Evolutionary conservation across 1,284 basidiomycete genomes (phyloP), one percentile per base, ranked within the genome.

Genomic region (Pterula multifida): DNA sequence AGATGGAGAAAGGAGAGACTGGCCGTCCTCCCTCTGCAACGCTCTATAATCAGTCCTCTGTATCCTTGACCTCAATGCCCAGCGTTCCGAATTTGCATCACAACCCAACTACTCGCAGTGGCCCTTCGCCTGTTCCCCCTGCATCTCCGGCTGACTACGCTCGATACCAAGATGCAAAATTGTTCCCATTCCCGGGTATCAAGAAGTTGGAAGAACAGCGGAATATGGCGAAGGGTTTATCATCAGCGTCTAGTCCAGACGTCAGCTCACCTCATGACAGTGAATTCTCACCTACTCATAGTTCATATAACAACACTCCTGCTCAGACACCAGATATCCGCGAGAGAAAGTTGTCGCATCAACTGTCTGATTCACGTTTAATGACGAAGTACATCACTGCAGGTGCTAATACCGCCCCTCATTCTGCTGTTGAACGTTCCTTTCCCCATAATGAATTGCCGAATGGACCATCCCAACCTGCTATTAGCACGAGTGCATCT

Each of bases 171-270:
- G 81, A 87, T 58, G 73, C 83, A 25, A 94, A 94, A 62, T 70
- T 94, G 19, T 88, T 87, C 62, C 90, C 90, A 0, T 94, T 94
- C 72, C 90, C 90, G 3, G 89, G 86, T 26, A 83, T 92, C 58
- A 74, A 78, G 55, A 76, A 76, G 55, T 71, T 90, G 26, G 83
- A 90, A 61, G 82, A 85, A 59, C 78, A 84, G 58, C 73, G 79
- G 46, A 76, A 72, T 53, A 73, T 78, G 36, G 71, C 70, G 47
- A 75, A 74, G 53, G 75, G 71, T 2, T 61, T 78, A 44, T 69
- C 63, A 62, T 47, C 65, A 61, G 60, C 68, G 13, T 81, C 81
- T 0, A 70, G 76, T 1, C 81, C 81, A 15, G 83, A 87, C 56
- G 61, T 72, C 48, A 62, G 70, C 76, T 47, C 65, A 70, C 35